Evolutionary conservation across 257 asterid genomes (phyloP), one percentile per base, ranked within the genome.

Genomic region (Salvia rosmarinus): DNA sequence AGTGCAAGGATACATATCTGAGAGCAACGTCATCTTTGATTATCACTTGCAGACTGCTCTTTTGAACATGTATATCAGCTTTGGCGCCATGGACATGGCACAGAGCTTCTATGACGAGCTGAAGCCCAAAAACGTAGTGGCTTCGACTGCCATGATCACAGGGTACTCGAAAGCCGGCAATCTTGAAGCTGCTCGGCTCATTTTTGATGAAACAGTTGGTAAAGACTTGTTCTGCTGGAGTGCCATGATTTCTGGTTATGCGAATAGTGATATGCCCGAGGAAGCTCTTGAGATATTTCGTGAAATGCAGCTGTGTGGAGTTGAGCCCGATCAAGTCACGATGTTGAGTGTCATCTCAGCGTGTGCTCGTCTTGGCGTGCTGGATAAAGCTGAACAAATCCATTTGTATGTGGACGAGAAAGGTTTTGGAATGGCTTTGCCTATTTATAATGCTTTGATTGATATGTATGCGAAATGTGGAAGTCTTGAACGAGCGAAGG

Each of bases 391-490:
- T 51, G 81, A 70, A 40, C 34, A 66, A 42, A 75, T 86, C 55
- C 90, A 84, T 77, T 20, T 13, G 21, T 78, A 67, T 59, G 87
- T 81, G 43, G 81, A 83, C 21, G 79, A 80, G 20, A 77, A 79
- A 19, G 89, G 84, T 54, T 86, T 85, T 55, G 89, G 88, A 71
- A 79, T 79, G 71, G 78, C 82, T 59, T 75, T 89, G 84, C 91
- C 90, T 25, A 56, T 89, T 60, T 79, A 75, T 49, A 91, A 91
- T 56, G 97, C 97, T 68, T 82, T 91, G 34, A 79, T 88, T 62
- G 90, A 86, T 74, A 90, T 88, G 96, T 88, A 85, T 69, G 96
- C 85, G 46, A 91, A 89, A 68, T 91, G 97, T 70, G 95, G 97
- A 30, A 79, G 75, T 80, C 87, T 91, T 47, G 84, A 78, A 13